Evolutionary conservation across 2,329 filamentous ascomycete genomes (phyloP), one percentile per base, ranked within the genome.

Genomic region (Colletotrichum acutatum): DNA sequence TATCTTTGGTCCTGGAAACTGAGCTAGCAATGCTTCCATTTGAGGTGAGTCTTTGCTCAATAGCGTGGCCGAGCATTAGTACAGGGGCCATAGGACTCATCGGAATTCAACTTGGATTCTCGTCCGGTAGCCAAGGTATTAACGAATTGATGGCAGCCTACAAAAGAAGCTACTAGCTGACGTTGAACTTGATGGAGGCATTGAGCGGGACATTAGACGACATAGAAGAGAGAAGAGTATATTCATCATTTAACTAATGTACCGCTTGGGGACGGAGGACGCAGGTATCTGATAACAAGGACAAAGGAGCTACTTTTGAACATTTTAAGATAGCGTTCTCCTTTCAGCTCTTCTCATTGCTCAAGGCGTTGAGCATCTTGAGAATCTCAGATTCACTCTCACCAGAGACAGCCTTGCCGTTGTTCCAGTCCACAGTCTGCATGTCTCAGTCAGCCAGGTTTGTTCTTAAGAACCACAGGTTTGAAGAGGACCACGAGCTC

Each of bases 351-450:
- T 72, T 70, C 32, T 49, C 62, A 14, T 16, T 81, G 74, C 84
- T 85, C 67, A 90, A 81, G 70, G 89, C 86, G 71, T 91, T 89
- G 65, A 98, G 83, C 83, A 98, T 87, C 83, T 93, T 95, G 80
- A 98, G 83, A 74, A 98, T 98, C 85, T 96, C 93, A 19, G 95
- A 97, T 85, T 98, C 92, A 76, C 93, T 92, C 63, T 94, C 94
- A 24, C 94, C 94, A 30, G 90, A 86, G 84, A 93, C 86, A 59
- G 92, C 96, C 82, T 91, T 93, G 76, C 95, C 97, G 82, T 96
- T 95, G 81, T 93, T 94, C 97, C 97, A 98, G 82, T 98, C 96
- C 65, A 98, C 96, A 71, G 93, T 84, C 89, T 88, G 75, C 32
- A 46, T 26, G 52, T 42, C 52, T 63, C 22, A 22, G 49, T 75